Base-by-base conservation (phyloP, 306 rosid species). In the Heteromeles arbutifolia region DNA sequence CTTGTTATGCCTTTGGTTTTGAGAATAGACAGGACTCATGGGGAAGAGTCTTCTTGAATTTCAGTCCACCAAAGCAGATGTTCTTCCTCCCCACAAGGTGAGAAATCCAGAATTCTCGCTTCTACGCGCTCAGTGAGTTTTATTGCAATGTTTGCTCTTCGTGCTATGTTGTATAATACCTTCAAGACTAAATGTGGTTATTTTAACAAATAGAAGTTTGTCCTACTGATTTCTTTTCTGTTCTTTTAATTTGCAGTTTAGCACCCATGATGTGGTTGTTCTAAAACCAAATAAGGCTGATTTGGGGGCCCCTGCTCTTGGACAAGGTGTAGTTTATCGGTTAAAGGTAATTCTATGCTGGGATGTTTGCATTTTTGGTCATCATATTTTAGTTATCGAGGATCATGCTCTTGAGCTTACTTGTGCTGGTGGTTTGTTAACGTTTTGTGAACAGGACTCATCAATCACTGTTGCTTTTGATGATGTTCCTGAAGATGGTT, bases 31-130 rank as follows among this genome's bases (percentile, higher is more conserved):
- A 67, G 98, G 97, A 61, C 91, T 95, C 28, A 95, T 95, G 98
- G 98, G 98, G 32, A 92, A 95, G 85, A 88, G 93, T 64, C 88
- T 95, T 78, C 86, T 95, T 14, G 98, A 95, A 78, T 84, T 95
- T 68, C 96, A 89, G 70, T 92, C 97, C 10, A 92, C 90, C 65
- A 92, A 89, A 87, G 95, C 89, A 66, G 97, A 95, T 21, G 96
- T 92, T 81, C 98, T 95, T 88, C 98, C 98, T 74, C 89, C 97
- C 53, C 98, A 95, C 88, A 95, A 87, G 97, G 98, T 95, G 72
- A 86, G 72, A 34, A 67, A 72, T 52, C 62, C 59, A 52, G 70
- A 28, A 72, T 48, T 78, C 74, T 32, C 15, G 34, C 32, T 77
- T 7, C 59, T 67, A 31, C 22, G 21, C 4, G 6, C 32, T 58